These are phyloP conservation scores for Dryas octopetala DNA, from an alignment of 306 rosid genomes.

Conservation along the genomic window DNA sequence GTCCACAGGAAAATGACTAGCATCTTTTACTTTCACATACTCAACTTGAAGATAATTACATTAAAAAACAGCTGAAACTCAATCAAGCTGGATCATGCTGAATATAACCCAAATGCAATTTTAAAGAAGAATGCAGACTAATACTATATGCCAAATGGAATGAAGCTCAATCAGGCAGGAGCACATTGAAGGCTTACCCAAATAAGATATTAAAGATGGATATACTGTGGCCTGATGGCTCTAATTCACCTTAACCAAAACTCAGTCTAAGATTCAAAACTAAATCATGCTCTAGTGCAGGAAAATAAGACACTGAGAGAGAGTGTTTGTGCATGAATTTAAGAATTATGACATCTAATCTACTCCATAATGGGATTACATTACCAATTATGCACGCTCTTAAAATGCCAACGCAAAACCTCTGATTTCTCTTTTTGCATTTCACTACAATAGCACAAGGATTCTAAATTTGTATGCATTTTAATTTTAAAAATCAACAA, in stretches of 20 bases:
- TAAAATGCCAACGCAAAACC: neutral
- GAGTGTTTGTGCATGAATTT: neutral
- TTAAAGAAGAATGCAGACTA: neutral
- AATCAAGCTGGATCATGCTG: neutral
- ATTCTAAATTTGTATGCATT: neutral
- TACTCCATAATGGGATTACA: neutral
- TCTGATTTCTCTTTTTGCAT: neutral
- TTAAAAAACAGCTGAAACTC: neutral
- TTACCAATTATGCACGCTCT: neutral
- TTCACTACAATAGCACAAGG: neutral
- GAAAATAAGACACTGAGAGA: neutral
- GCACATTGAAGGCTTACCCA: neutral
- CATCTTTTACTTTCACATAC: neutral
- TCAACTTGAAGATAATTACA: neutral
- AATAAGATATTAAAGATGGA: neutral
- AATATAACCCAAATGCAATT: neutral
- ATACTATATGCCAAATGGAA: neutral
- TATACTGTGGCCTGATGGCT: neutral
- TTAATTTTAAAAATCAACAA: neutral
- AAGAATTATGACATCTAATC: neutral
- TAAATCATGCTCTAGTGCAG: neutral
- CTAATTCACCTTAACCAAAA: neutral
- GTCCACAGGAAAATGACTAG: neutral
- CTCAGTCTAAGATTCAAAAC: slow-evolving; percentile 3
- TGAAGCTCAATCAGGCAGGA: neutral